phyloP scores from a whole-genome alignment of 441 rosid species.

The Aquilaria agallochum region DNA sequence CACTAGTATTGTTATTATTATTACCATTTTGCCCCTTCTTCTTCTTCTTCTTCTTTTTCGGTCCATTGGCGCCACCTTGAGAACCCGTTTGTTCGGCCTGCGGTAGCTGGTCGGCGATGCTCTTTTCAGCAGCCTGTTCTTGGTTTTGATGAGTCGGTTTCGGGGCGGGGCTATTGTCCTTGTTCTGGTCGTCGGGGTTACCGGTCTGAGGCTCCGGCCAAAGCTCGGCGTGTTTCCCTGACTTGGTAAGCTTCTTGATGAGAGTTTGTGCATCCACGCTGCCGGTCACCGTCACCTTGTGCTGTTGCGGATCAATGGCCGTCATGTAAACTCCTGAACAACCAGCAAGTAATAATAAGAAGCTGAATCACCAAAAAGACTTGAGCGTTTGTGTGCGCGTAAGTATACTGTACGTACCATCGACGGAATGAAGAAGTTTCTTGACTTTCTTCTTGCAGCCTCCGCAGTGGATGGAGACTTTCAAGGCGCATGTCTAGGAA shows the following conservation, averaged over 20 bases:
- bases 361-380: no score
- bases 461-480: constrained; percentile 58
- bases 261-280: constrained; percentile 40
- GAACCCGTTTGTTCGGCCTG: constrained; percentile 16
- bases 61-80: constrained; percentile 7
- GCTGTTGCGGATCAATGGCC: constrained; percentile 36
- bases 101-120: constrained; percentile 9
- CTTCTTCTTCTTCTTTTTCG: constrained; percentile 26
- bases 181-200: constrained; percentile 2
- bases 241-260: constrained; percentile 37
- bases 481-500: constrained; percentile 48
- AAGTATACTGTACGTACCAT: constrained; percentile 29
- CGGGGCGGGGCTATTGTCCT: constrained; percentile 19
- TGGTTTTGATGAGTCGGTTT: constrained; percentile 25
- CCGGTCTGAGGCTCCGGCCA: constrained; percentile 24
- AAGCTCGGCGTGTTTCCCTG: constrained; percentile 51
- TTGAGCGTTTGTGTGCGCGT: no score
- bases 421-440: constrained; percentile 41
- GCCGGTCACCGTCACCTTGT: constrained; percentile 49
- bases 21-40: constrained; percentile 21
- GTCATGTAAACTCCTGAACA: constrained; percentile 42
- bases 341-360: background rate
- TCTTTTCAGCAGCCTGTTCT: background rate
- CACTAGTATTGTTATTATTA: constrained; percentile 5
- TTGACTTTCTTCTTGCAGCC: constrained; percentile 59